Percentiles rank a stretch among this genome's conserved stretches.
Evolutionary conservation across 1,284 basidiomycete species (phyloP).

Genomic region (Pseudozyma tsukubaensis): DNA sequence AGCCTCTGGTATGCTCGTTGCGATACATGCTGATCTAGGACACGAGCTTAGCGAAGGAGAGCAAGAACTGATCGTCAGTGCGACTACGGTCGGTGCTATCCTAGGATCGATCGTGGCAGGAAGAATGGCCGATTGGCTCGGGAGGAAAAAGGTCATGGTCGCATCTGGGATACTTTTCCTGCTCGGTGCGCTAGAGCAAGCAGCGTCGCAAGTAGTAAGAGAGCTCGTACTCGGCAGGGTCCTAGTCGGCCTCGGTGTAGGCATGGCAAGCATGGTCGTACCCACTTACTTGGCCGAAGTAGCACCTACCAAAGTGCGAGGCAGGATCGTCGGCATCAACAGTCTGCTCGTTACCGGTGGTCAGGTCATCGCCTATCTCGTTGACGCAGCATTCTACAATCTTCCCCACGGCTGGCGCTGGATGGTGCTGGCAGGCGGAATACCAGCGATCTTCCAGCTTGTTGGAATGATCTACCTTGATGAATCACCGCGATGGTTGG

Average conservation of each 20-base stretch:
- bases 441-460: slow-evolving; percentile 59
- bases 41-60: slow-evolving; percentile 56
- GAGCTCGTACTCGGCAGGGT: slow-evolving; percentile 60
- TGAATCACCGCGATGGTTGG: slow-evolving; percentile 60
- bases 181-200: slow-evolving; percentile 59
- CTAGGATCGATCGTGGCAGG: slow-evolving; percentile 53
- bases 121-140: slow-evolving; percentile 52
- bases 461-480: slow-evolving; percentile 59
- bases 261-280: slow-evolving; percentile 56
- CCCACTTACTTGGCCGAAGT: slow-evolving; percentile 60
- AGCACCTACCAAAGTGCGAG: slow-evolving; percentile 54
- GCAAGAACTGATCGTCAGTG: slow-evolving; percentile 61
- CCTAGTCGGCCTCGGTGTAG: slow-evolving; percentile 59
- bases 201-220: slow-evolving; percentile 54
- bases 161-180: slow-evolving; percentile 53
- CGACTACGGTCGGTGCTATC: slow-evolving; percentile 62
- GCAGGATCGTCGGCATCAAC: slow-evolving; percentile 58
- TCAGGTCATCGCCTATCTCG: slow-evolving; percentile 59
- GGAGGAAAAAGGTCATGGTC: slow-evolving; percentile 58
- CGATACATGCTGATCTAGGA: slow-evolving; percentile 55
- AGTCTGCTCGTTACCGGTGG: slow-evolving; percentile 61
- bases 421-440: slow-evolving; percentile 57
- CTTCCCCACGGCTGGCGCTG: slow-evolving; percentile 61
- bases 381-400: slow-evolving; percentile 57
- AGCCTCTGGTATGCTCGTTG: slow-evolving; percentile 58